Evolutionary conservation across 306 rosid species (phyloP), one percentile per base, ranked within the genome.

Genomic region (Prunus armeniaca): DNA sequence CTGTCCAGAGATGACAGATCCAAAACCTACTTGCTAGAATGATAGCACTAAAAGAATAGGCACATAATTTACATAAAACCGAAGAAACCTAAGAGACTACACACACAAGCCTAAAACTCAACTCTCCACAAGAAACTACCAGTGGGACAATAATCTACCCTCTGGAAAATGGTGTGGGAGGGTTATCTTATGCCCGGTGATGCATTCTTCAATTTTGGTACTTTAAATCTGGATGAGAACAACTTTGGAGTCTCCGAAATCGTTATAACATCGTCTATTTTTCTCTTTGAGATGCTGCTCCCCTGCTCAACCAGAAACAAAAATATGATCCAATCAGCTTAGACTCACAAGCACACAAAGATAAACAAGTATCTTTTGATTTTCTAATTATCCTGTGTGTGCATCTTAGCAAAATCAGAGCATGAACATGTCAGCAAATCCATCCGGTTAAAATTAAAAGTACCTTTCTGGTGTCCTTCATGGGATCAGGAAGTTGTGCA

Each of bases 151-250:
- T 34, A 38, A 56, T 38, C 52, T 71, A 71, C n/a, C 65, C 34
- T 38, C 54, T n/a, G 9, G 66, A 24, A 72, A 20, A 41, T 24
- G 52, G 30, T 78, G 58, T 10, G 9, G 56, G 1, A 55, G 25
- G 24, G 56, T 76, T 82, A 77, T 57, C 49, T 34, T 38, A 43
- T 12, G 19, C 65, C 56, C 43, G 71, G 19, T 73, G 86, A 76
- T 54, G 86, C 0, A 34, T 71, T 70, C 93, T 90, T 93, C 84
- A 93, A 64, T 82, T 93, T 93, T 55, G 96, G 98, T 86, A 90
- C 89, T 87, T 85, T 91, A 79, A 93, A 89, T 69, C 79, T 34
- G 65, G 92, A 77, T n/a, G 96, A 73, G 85, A 93, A 89, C 76
- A 91, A 80, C 69, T 87, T 91, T 22, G 96, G 93, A 50, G 91